Evolutionary conservation across 345 rosid genomes (phyloP).

Genomic region (Cardiospermum halicacabum): DNA sequence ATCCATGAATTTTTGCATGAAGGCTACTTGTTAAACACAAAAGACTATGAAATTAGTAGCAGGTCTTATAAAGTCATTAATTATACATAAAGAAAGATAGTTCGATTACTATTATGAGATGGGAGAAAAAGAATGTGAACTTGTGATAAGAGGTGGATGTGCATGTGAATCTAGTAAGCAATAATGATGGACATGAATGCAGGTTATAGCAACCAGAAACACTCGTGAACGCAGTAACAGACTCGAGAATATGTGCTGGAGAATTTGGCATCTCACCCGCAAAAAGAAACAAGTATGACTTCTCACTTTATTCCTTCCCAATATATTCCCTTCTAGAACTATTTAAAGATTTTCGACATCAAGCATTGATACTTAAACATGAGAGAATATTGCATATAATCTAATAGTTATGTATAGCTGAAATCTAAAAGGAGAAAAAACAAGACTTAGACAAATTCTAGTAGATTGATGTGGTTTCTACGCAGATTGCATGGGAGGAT

Average conservation of each 20-base stretch:
- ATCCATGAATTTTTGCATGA: not conserved
- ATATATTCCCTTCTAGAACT: not conserved
- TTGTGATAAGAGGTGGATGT: not conserved
- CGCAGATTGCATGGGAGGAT: slow-evolving; percentile 66
- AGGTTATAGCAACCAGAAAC: slow-evolving; percentile 94
- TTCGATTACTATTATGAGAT: not conserved
- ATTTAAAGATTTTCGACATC: too few species aligned
- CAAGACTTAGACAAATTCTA: too few species aligned
- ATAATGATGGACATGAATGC: slow-evolving; percentile 23
- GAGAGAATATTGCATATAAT: too few species aligned
- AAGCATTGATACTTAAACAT: too few species aligned
- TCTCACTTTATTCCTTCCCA: not conserved
- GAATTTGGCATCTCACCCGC: slow-evolving; percentile 96
- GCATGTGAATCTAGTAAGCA: not conserved
- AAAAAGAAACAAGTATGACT: slow-evolving; percentile 65
- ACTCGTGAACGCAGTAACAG: slow-evolving; percentile 82
- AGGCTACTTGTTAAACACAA: not conserved
- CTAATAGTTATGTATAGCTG: too few species aligned
- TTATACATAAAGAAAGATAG: too few species aligned
- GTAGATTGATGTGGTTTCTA: not conserved
- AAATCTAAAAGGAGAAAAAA: too few species aligned
- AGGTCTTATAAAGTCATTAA: too few species aligned
- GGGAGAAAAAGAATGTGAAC: slow-evolving; percentile 5
- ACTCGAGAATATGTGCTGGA: slow-evolving; percentile 96
- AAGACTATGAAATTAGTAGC: not conserved